A percentile compares a stretch with the other conserved stretches of the same genome.
These are phyloP conservation scores for Botrytis fragariae DNA, from an alignment of 2,329 filamentous ascomycete species.

Conservation along the genomic window DNA sequence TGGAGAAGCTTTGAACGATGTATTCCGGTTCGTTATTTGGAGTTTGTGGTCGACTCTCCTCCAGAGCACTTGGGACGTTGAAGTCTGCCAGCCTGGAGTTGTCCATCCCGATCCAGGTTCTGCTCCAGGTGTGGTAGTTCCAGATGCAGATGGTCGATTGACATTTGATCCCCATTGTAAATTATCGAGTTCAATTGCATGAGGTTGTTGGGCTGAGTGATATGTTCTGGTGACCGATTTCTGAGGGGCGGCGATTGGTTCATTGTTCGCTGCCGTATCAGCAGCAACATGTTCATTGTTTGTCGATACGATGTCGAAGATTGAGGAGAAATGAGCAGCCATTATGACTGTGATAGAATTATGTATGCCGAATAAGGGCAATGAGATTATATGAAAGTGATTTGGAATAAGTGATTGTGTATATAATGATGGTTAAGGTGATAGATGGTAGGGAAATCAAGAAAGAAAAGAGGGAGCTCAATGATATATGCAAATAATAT, in stretches of 20 bases:
- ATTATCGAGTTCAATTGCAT: conserved; percentile 34
- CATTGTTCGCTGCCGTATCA: conserved; percentile 20
- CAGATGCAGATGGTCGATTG: conserved; percentile 27
- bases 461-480: not conserved
- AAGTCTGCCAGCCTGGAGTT: conserved; percentile 31
- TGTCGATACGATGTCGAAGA: not conserved
- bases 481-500: not conserved
- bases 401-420: not conserved
- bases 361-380: not conserved
- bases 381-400: not conserved
- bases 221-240: conserved; percentile 35
- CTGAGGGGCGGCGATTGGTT: conserved; percentile 31
- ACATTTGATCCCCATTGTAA: conserved; percentile 23
- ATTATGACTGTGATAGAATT: not conserved
- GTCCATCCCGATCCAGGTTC: conserved; percentile 8
- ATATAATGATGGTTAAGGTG: not conserved
- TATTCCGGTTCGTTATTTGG: conserved; percentile 44
- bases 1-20: conserved; percentile 55
- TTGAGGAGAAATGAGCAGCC: conserved; percentile 4
- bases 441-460: not conserved
- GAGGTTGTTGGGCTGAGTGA: conserved; percentile 33
- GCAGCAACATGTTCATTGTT: conserved; percentile 25
- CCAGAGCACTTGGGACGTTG: conserved; percentile 37
- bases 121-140: conserved; percentile 24
- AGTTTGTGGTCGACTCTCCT: conserved; percentile 53